Conservation (phyloP, 495 filamentous ascomycete genomes). For the Lasiosphaeris hirsuta region DNA sequence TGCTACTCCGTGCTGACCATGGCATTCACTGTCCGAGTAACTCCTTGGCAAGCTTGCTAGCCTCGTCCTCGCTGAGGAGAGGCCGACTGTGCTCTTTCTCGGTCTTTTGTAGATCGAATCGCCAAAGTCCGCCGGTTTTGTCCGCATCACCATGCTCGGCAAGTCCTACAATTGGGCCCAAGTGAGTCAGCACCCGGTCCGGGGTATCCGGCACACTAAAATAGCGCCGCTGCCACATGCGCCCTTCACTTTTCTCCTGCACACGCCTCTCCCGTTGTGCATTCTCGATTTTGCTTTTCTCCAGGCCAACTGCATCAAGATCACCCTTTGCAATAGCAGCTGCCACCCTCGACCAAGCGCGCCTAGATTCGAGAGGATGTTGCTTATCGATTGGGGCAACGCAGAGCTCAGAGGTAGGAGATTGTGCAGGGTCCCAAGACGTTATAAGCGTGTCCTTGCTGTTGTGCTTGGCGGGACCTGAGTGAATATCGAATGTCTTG, state of each 20-base stretch:
- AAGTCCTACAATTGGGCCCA: slow-evolving; percentile 58
- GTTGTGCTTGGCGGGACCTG: slow-evolving; percentile 63
- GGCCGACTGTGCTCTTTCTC: slow-evolving; percentile 39
- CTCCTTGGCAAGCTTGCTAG: slow-evolving; percentile 33
- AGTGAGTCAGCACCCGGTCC: slow-evolving; percentile 53
- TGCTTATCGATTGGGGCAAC: slow-evolving; percentile 76
- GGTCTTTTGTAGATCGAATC: slow-evolving; percentile 69
- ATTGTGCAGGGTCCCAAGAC: slow-evolving; percentile 60
- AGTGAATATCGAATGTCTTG: slow-evolving; percentile 73
- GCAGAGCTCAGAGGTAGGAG: slow-evolving; percentile 62
- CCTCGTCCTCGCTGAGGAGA: slow-evolving; percentile 38
- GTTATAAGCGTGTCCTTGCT: slow-evolving; percentile 54
- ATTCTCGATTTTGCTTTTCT: slow-evolving; percentile 90
- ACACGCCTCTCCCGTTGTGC: slow-evolving; percentile 81
- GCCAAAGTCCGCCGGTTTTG: slow-evolving; percentile 86
- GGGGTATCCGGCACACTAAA: slow-evolving; percentile 58
- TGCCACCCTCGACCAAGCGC: slow-evolving; percentile 86
- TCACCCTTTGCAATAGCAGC: slow-evolving; percentile 73
- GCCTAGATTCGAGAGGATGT: slow-evolving; percentile 80
- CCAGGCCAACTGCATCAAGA: slow-evolving; percentile 70
- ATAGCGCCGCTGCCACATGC: slow-evolving; percentile 81
- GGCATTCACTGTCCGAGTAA: slow-evolving; percentile 40
- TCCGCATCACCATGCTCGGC: slow-evolving; percentile 60
- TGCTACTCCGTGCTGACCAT: neutral
- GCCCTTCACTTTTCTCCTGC: slow-evolving; percentile 71